Conservation (phyloP, 78 protist genomes). For the Creolimax fragrantissima region DNA sequence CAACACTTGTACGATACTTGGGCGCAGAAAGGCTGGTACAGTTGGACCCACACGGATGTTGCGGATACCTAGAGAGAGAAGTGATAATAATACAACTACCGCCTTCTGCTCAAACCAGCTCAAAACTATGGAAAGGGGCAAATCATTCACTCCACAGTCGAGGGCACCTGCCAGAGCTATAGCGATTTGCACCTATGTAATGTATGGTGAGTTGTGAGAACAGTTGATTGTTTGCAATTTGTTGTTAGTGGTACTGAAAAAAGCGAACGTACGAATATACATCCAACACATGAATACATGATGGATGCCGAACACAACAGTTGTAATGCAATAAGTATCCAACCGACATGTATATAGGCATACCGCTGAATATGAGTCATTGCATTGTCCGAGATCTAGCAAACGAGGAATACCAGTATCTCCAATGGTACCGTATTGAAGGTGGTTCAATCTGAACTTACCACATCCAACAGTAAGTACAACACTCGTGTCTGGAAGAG, state of each 20-base stretch:
- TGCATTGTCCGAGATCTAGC: constrained; percentile 85
- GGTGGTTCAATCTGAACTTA: constrained; percentile 51
- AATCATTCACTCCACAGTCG: constrained; percentile 32
- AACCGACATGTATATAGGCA: no score
- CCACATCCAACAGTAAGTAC: constrained; percentile 32
- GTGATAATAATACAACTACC: constrained; percentile 57
- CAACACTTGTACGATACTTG: constrained; percentile 8
- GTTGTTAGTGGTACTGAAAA: no score
- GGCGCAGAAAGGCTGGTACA: constrained; percentile 69
- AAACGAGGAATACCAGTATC: constrained; percentile 69
- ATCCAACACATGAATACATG: no score
- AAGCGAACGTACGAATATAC: no score
- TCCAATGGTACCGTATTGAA: constrained; percentile 50
- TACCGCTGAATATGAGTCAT: constrained; percentile 72
- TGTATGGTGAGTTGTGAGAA: no score
- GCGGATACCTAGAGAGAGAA: constrained; percentile 53
- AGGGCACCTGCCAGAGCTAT: constrained; percentile 46
- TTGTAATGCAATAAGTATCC: no score
- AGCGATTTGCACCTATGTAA: constrained; percentile 65
- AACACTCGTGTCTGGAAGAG: constrained; percentile 30
- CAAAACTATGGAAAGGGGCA: constrained; percentile 50
- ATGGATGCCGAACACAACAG: no score
- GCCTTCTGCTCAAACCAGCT: constrained; percentile 86
- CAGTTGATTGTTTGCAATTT: no score
- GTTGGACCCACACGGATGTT: constrained; percentile 70